Evolutionary conservation across 1,139 yeast species (phyloP).

Genomic region (Magnusiomyces sp.): DNA sequence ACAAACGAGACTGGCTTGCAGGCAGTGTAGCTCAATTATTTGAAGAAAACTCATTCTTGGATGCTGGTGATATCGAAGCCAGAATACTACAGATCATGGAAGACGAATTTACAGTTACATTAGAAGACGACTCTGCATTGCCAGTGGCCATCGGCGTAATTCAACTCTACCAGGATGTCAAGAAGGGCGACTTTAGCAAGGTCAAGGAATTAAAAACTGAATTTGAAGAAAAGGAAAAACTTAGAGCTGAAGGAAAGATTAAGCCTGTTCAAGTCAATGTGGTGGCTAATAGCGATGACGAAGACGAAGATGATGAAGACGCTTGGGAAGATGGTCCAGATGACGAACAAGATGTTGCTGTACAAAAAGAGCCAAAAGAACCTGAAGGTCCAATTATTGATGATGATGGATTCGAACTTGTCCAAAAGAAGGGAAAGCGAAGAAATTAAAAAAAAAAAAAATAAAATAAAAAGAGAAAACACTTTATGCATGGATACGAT

Average conservation of each 20-base stretch:
- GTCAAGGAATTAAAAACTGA: slow-evolving; percentile 53
- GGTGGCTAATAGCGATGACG: slow-evolving; percentile 45
- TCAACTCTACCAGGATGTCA: slow-evolving; percentile 57
- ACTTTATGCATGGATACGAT: no score
- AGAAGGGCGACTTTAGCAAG: slow-evolving; percentile 40
- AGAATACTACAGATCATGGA: slow-evolving; percentile 81
- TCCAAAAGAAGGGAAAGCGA: slow-evolving; percentile 43
- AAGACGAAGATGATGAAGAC: slow-evolving; percentile 41
- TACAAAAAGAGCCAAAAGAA: slow-evolving; percentile 28
- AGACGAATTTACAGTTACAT: slow-evolving; percentile 81
- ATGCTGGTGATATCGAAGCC: slow-evolving; percentile 73
- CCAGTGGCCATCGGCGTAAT: slow-evolving; percentile 62
- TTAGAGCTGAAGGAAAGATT: slow-evolving; percentile 31
- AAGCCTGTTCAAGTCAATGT: slow-evolving; percentile 24
- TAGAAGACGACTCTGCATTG: slow-evolving; percentile 84
- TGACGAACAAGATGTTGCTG: slow-evolving; percentile 36
- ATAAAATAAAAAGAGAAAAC: background rate
- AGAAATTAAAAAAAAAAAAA: slow-evolving; percentile 7
- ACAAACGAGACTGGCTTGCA: slow-evolving; percentile 91
- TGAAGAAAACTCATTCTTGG: slow-evolving; percentile 42
- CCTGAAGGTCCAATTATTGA: slow-evolving; percentile 56
- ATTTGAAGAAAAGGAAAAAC: slow-evolving; percentile 49
- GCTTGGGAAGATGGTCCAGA: slow-evolving; percentile 34
- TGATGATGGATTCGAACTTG: slow-evolving; percentile 90
- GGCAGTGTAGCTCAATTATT: slow-evolving; percentile 77